These are phyloP conservation scores for Solanum boliviense DNA, from an alignment of 257 asterid genomes.

Conservation along the genomic window DNA sequence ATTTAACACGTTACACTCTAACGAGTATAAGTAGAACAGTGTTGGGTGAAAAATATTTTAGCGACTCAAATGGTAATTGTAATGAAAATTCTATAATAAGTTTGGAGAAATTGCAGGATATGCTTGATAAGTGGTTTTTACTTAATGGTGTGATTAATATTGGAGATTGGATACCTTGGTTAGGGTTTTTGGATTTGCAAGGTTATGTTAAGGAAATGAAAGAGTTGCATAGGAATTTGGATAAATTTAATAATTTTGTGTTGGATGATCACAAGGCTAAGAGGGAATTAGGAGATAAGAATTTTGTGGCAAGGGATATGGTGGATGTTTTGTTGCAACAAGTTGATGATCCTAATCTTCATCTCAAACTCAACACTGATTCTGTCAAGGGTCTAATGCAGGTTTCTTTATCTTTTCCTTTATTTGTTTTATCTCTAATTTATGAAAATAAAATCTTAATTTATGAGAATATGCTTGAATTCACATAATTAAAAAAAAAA, in stretches of 20 bases:
- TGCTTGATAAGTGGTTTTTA: slow-evolving; percentile 24
- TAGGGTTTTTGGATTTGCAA: slow-evolving; percentile 18
- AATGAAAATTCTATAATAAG: background rate
- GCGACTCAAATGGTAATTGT: background rate
- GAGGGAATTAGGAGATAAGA: background rate
- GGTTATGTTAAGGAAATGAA: slow-evolving; percentile 37
- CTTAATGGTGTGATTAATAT: slow-evolving; percentile 22
- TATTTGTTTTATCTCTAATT: background rate
- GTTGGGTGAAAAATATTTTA: slow-evolving; percentile 6
- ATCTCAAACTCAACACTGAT: slow-evolving; percentile 17
- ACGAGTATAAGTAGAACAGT: slow-evolving; percentile 6
- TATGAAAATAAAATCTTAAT: no score
- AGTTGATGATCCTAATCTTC: slow-evolving; percentile 24
- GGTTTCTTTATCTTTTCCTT: background rate
- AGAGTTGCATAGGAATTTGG: slow-evolving; percentile 12
- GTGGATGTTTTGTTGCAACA: slow-evolving; percentile 16
- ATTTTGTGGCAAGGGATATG: slow-evolving; percentile 2
- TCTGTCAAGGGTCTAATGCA: slow-evolving; percentile 24
- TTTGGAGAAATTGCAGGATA: slow-evolving; percentile 5
- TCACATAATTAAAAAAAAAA: no score
- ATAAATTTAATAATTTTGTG: slow-evolving; percentile 19
- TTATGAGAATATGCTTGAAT: no score
- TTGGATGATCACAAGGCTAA: slow-evolving; percentile 23
- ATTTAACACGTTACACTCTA: slow-evolving; percentile 6
- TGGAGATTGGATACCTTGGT: slow-evolving; percentile 40